Base-by-base conservation (phyloP, 2,329 filamentous ascomycete species). In the Colletotrichum echinochloae region DNA sequence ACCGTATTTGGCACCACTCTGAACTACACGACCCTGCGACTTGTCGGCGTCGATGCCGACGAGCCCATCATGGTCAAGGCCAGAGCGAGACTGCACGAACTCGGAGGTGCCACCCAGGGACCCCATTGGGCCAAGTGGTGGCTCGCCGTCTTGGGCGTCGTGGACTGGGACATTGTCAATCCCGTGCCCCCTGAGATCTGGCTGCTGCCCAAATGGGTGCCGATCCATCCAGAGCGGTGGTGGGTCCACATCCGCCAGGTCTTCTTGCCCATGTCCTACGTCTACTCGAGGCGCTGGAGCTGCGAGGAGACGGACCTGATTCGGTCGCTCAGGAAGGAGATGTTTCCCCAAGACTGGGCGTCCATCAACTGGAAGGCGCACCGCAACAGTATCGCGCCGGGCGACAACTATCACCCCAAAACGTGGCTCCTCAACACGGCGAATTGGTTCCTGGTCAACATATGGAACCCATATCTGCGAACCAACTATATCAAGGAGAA, bases 91-190 rank as follows among this genome's bases (percentile, higher is more conserved):
- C 83, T 99, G 39, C 94, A 98, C 81, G 91, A 91, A 77, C 85
- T 98, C 49, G 96, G 96, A 14, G 95, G 96, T 35, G 94, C 94
- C 1, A 84, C 93, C 18, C 90, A 94, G 76, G 90, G 89, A 1
- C 97, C 96, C 28, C 96, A 98, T 78, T 99, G 96, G 96, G 90
- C 90, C n/a, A 99, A 99, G 78, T 97, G 97, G 80, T 98, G 95
- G 94, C 87, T 99, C 56, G 92, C 92, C 48, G 87, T 97, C 3
- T 82, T 99, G 71, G 94, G 94, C 20, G 88, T 98, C 5, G 90
- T 90, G 78, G 84, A 91, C 35, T 99, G 95, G 94, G 94, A 97
- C 65, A 90, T 96, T 70, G 95, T 98, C 75, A 99, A 98, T 76
- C 96, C 96, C 0, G 90, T 96, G 2, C 96, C 96, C 1, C 93